phyloP scores from a whole-genome alignment of 352 stramenopile genomes.

The Pythium brachiatum region DNA sequence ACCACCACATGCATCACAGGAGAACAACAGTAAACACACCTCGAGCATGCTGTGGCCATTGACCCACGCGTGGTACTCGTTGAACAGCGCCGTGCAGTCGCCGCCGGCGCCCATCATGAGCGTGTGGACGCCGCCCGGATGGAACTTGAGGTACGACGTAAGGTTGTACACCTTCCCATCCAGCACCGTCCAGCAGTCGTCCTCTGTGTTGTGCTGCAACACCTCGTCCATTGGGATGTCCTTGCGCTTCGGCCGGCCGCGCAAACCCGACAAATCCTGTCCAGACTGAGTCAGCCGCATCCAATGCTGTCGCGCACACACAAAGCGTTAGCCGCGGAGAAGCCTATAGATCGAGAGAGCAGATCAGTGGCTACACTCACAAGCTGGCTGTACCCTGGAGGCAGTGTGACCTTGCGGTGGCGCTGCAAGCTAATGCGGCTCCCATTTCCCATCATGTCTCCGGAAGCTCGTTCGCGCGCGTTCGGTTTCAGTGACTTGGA shows the following conservation, averaged over 20 bases:
- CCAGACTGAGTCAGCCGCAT: slow-evolving; percentile 82
- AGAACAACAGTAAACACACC: slow-evolving; percentile 14
- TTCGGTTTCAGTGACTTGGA: background rate
- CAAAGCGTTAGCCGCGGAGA: background rate
- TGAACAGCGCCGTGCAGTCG: slow-evolving; percentile 95
- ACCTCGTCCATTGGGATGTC: slow-evolving; percentile 87
- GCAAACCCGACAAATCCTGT: slow-evolving; percentile 84
- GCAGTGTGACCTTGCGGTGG: slow-evolving; percentile 77
- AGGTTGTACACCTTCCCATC: slow-evolving; percentile 93
- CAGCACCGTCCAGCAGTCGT: slow-evolving; percentile 94
- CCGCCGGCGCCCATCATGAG: slow-evolving; percentile 90
- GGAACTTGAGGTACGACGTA: slow-evolving; percentile 96
- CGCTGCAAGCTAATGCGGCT: slow-evolving; percentile 59
- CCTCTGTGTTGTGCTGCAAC: slow-evolving; percentile 71
- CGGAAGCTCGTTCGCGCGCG: background rate
- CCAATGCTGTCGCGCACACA: slow-evolving; percentile 76
- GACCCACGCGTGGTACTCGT: slow-evolving; percentile 96
- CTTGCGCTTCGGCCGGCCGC: slow-evolving; percentile 47
- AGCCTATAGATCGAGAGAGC: background rate
- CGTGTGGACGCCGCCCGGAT: slow-evolving; percentile 94
- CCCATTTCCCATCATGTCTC: slow-evolving; percentile 45
- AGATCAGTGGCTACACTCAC: slow-evolving; percentile 30
- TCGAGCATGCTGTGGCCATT: slow-evolving; percentile 91
- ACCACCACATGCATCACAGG: background rate
- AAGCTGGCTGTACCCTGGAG: slow-evolving; percentile 90